Evolutionary conservation across 129 eudicot genomes (phyloP).

Genomic region (Logfia minima): DNA sequence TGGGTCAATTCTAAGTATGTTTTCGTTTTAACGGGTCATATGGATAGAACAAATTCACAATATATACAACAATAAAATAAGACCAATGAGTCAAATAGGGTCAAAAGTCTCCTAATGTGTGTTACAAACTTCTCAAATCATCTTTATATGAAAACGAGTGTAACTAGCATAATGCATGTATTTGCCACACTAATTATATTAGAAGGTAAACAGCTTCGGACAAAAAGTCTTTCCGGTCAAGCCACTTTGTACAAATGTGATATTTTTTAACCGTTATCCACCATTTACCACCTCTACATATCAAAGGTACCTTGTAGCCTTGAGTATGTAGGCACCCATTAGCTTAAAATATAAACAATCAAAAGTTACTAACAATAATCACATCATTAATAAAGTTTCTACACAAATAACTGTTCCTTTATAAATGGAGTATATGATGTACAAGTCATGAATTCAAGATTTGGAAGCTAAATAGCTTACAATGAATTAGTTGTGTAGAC

Average conservation of each 20-base stretch:
- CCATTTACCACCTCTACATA: too few species aligned
- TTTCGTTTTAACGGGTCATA: neutral
- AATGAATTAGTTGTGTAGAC: conserved; percentile 54
- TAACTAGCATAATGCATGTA: too few species aligned
- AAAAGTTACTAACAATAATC: too few species aligned
- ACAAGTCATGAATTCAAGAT: neutral
- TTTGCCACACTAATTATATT: neutral
- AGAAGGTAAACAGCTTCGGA: neutral
- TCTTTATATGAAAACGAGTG: too few species aligned
- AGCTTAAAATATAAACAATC: too few species aligned
- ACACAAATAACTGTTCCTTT: neutral
- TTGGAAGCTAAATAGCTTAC: conserved; percentile 13
- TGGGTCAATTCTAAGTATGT: neutral
- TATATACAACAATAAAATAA: too few species aligned
- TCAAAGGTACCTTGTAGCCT: too few species aligned
- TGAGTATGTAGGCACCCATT: too few species aligned
- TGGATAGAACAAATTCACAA: neutral
- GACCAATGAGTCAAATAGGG: neutral
- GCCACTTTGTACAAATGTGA: neutral
- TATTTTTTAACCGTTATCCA: too few species aligned
- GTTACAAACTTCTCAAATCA: neutral
- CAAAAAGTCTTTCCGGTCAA: neutral
- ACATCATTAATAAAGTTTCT: neutral
- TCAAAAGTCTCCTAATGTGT: neutral
- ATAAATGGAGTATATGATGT: neutral